Evolutionary conservation across 768 basidiomycete species (phyloP).

Genomic region (Galerina sulciceps): DNA sequence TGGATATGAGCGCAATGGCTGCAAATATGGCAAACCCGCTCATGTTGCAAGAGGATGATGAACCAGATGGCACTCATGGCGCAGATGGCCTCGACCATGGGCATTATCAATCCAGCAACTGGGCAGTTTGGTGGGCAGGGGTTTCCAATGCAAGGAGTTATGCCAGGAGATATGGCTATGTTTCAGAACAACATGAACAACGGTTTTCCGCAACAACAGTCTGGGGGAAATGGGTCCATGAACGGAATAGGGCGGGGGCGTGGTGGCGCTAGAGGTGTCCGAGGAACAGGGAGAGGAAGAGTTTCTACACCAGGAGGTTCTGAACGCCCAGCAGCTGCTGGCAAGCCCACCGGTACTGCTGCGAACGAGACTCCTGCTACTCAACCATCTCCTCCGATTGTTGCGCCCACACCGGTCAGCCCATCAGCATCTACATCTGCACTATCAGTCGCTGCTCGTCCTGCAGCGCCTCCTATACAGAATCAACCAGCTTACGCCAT

Average conservation of each 20-base stretch:
- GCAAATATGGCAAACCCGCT: conserved; percentile 66
- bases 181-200: conserved; percentile 43
- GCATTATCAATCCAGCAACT: conserved; percentile 66
- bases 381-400: conserved; percentile 13
- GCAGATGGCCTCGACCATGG: conserved; percentile 87
- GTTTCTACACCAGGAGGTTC: conserved; percentile 38
- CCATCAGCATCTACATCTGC: conserved; percentile 25
- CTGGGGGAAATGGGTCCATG: conserved; percentile 23
- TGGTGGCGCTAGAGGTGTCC: conserved; percentile 43
- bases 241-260: conserved; percentile 44
- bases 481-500: conserved; percentile 50
- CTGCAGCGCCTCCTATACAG: conserved; percentile 26
- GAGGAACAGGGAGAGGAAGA: conserved; percentile 53
- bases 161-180: conserved; percentile 59
- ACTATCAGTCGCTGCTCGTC: conserved; percentile 33
- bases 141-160: conserved; percentile 61
- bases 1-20: conserved; percentile 70
- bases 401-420: conserved; percentile 24
- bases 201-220: conserved; percentile 35
- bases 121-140: conserved; percentile 61
- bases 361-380: conserved; percentile 28
- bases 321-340: conserved; percentile 16
- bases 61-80: conserved; percentile 93
- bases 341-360: conserved; percentile 14
- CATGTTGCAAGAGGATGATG: conserved; percentile 86